These are phyloP conservation scores for Pyricularia grisea DNA, from an alignment of 2,329 filamentous ascomycete genomes.

Conservation along the genomic window DNA sequence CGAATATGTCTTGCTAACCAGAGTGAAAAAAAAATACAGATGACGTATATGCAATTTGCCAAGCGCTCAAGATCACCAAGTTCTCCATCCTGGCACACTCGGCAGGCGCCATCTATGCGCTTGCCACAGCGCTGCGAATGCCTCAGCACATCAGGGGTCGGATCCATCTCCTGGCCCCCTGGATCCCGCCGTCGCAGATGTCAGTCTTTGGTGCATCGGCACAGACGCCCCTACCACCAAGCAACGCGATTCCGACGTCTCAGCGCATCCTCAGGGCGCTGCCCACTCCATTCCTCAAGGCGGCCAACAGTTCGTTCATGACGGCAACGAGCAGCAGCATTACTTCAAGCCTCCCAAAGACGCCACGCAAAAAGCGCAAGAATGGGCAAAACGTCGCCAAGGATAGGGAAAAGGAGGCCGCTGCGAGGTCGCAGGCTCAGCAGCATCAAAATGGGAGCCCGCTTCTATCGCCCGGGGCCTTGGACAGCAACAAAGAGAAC, in stretches of 20 bases:
- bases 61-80: slow-evolving; percentile 82
- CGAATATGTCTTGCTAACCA: slow-evolving; percentile 17
- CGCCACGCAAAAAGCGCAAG: slow-evolving; percentile 53
- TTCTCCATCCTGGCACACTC: slow-evolving; percentile 96
- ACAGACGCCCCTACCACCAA: slow-evolving; percentile 61
- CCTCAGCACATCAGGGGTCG: slow-evolving; percentile 91
- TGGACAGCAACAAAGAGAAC: slow-evolving; percentile 42
- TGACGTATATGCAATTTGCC: slow-evolving; percentile 90
- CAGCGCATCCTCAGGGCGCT: slow-evolving; percentile 85
- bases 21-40: slow-evolving; percentile 24
- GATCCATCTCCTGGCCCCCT: slow-evolving; percentile 88
- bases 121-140: slow-evolving; percentile 90
- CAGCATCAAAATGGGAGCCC: slow-evolving; percentile 16
- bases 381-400: slow-evolving; percentile 27
- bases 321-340: slow-evolving; percentile 81
- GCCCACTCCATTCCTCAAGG: slow-evolving; percentile 83
- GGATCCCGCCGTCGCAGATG: slow-evolving; percentile 95
- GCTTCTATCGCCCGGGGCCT: slow-evolving; percentile 3
- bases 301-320: slow-evolving; percentile 94
- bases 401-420: slow-evolving; percentile 21
- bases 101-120: slow-evolving; percentile 92
- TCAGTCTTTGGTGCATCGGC: slow-evolving; percentile 63
- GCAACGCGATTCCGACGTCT: slow-evolving; percentile 79
- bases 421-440: slow-evolving; percentile 15
- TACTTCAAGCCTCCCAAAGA: slow-evolving; percentile 66